Evolutionary conservation across 257 asterid species (phyloP).

Genomic region (Solanum sitiens): DNA sequence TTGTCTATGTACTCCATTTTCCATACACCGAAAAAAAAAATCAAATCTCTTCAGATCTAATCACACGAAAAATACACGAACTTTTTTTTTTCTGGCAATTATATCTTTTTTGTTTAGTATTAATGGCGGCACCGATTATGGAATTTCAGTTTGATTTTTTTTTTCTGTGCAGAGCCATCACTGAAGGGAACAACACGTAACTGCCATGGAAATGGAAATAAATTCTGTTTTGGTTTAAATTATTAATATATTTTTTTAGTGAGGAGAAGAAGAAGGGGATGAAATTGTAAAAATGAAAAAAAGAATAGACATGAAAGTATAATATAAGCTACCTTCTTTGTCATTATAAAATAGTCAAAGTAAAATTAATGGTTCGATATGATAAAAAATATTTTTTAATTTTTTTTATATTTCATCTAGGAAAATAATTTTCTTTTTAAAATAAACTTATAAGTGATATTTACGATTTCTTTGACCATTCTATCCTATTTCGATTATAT

Average conservation of each 20-base stretch:
- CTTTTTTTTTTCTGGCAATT: not conserved
- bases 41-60: not conserved
- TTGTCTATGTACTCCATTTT: conserved; percentile 67
- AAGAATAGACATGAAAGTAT: not conserved
- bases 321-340: not conserved
- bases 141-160: not conserved
- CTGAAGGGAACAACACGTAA: not conserved
- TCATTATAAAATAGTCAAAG: not conserved
- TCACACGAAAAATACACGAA: not conserved
- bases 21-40: conserved; percentile 21
- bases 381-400: too few relatives aligned
- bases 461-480: too few relatives aligned
- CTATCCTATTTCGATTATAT: not conserved
- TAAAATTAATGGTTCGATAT: not conserved
- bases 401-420: too few relatives aligned
- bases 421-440: too few relatives aligned
- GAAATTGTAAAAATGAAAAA: not conserved
- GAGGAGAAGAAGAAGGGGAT: not conserved
- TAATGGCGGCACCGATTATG: not conserved
- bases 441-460: not conserved
- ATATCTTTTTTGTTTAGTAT: not conserved
- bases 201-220: not conserved
- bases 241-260: not conserved
- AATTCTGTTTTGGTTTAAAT: not conserved
- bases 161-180: not conserved